Evolutionary conservation across 768 basidiomycete genomes (phyloP), one percentile per base, ranked within the genome.

Genomic region (Daedalea quercina): DNA sequence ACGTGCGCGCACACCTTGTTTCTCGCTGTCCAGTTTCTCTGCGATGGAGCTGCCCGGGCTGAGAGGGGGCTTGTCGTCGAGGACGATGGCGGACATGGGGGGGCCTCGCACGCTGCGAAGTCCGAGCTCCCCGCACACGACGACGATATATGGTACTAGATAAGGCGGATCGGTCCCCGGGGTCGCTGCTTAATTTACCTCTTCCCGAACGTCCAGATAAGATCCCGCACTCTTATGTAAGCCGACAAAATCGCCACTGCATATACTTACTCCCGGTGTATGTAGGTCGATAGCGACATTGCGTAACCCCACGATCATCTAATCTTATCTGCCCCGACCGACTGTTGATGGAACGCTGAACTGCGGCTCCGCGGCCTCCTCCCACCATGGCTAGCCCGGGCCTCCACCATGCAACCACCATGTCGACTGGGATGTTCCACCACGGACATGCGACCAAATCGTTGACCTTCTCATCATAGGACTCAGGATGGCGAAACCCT

Each of bases 1-100:
- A 13, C n/a, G n/a, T n/a, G 34, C 19, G 33, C 12, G 46, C 56
- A 23, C 19, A 58, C 60, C 34, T 47, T 60, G 52, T 49, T 54
- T 65, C 57, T 61, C 58, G 44, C 33, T 15, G 20, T 51, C 50
- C 31, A 54, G 53, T 55, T 63, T 63, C 54, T 63, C 59, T 43
- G 60, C 60, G 41, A 50, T 9, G 19, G 57, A 54, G 47, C 53
- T 51, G 37, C 58, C 54, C 44, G 60, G 46, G 54, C 44, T 53
- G 37, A 22, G 8, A 26, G n/a, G n/a, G 40, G 35, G 50, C 53
- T 52, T 56, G 48, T 57, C 54, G 19, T 57, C 59, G 28, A 40
- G 37, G 45, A 45, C 35, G 40, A 44, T 13, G 56, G 26, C 28
- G 17, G 54, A 46, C 54, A 51, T 52, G 55, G 48, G 31, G 52